Evolutionary conservation across 495 filamentous ascomycete species (phyloP), one percentile per base, ranked within the genome.

Genomic region (Penicillium parvum): DNA sequence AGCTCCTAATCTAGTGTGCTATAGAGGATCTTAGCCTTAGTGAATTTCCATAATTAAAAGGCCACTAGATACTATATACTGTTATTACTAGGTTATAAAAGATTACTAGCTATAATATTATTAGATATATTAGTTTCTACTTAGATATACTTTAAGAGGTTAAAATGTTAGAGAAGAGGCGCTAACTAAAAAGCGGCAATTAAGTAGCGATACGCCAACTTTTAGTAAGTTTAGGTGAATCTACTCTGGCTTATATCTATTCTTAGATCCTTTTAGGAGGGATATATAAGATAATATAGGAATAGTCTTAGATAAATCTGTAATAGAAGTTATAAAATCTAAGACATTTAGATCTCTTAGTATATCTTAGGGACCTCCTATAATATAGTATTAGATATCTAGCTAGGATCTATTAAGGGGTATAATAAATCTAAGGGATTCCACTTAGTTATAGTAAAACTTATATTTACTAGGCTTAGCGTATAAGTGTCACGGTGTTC

Each of bases 321-420:
- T 38, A 38, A 18, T 38, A 38, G 16, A 38, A 38, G 10, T 38
- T 38, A 38, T 28, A 38, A 22, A 38, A 38, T 1, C 22, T 23
- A 25, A 38, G 9, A 38, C 16, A 38, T 11, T n/a, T 38, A 38
- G 9, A 38, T 38, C 15, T 26, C n/a, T 4, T 27, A 27, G 36
- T 23, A 38, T 15, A 15, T 38, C 21, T 38, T 14, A 1, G n/a
- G 36, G n/a, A 26, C 3, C n/a, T 38, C 12, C n/a, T n/a, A n/a
- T n/a, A n/a, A n/a, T n/a, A n/a, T n/a, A n/a, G n/a, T n/a, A n/a
- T n/a, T n/a, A n/a, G n/a, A n/a, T n/a, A n/a, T n/a, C n/a, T n/a
- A n/a, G n/a, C n/a, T n/a, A n/a, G n/a, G n/a, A n/a, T n/a, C n/a
- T n/a, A n/a, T n/a, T n/a, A n/a, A n/a, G n/a, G n/a, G n/a, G n/a